Evolutionary conservation across 805 yeast genomes (phyloP), one percentile per base, ranked within the genome.

Genomic region (Sungouiozyma intestinalis): DNA sequence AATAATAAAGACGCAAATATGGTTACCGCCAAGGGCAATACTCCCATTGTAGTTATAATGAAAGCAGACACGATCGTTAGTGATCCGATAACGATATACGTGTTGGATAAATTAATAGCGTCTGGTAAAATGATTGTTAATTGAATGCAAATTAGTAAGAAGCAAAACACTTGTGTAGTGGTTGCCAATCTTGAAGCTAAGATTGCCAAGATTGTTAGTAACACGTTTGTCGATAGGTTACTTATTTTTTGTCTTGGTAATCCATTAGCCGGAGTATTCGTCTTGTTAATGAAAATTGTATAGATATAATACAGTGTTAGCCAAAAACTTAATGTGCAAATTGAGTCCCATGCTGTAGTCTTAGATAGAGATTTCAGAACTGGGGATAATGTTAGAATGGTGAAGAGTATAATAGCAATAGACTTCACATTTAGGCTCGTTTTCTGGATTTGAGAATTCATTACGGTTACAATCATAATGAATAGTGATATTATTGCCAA

Each of bases 261-360:
- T 9, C 17, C 17, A 15, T 49, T 41, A 19, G 36, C 38, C 27
- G 36, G 19, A 39, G 17, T 14, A 31, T 34, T 14, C 20, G 40
- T 29, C 6, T 40, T 35, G n/a, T 24, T 5, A 11, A 20, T 35
- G 43, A 41, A 50, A 36, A 54, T 40, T 4, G 59, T 48, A 16
- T 55, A 45, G 11, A 87, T 64, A 52, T 86, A 86, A 36, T 79
- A 65, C 9, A 85, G 51, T 27, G 84, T 78, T 14, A 92, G 66
- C 79, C 95, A 81, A 38, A 81, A 77, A 6, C 94, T 76, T 3
- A 92, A 62, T 0, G 95, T 87, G 97, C 97, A 90, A 45, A 92
- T 86, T 14, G 96, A 85, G 64, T 92, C 97, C 0, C 92, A 81
- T 0, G 96, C 77, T 0, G 96, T 86, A 0, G 95, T 82, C 52